Conservation (phyloP, 2,329 filamentous ascomycete genomes). For the Akanthomyces uredinophilus region DNA sequence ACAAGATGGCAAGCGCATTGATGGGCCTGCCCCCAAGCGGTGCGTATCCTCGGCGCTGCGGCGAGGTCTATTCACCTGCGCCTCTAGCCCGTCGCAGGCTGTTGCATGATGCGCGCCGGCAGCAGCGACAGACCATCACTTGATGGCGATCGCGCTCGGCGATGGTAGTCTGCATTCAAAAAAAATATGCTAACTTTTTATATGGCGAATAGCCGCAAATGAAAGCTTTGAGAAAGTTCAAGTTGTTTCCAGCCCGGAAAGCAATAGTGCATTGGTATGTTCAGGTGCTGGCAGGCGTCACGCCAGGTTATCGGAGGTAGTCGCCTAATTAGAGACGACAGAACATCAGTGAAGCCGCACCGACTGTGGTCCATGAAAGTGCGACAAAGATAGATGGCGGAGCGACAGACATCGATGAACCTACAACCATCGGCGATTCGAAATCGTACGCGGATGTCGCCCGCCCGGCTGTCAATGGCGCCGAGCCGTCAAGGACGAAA, state of each 20-base stretch:
- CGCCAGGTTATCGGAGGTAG: neutral
- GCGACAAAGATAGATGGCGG: neutral
- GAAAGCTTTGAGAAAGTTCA: neutral
- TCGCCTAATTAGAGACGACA: neutral
- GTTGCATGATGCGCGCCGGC: neutral
- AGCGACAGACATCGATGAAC: neutral
- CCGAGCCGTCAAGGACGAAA: neutral
- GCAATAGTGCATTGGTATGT: neutral
- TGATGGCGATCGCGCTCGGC: no score
- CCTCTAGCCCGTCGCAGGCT: neutral
- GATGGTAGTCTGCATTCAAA: neutral
- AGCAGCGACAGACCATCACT: neutral
- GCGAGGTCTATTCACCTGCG: neutral
- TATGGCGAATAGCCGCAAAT: neutral
- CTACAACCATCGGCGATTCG: neutral
- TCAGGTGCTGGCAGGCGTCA: neutral
- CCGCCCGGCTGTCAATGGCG: neutral
- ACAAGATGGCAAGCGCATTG: neutral
- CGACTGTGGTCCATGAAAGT: neutral
- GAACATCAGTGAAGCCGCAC: neutral
- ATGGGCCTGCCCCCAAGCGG: conserved; percentile 8
- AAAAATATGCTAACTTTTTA: neutral
- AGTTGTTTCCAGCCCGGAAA: neutral
- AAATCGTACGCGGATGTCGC: conserved; percentile 6
- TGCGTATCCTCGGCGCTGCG: neutral